A percentile compares a stretch with the other conserved stretches of the same genome.
phyloP scores from a whole-genome alignment of 345 rosid species.

The Pistacia integerrima region DNA sequence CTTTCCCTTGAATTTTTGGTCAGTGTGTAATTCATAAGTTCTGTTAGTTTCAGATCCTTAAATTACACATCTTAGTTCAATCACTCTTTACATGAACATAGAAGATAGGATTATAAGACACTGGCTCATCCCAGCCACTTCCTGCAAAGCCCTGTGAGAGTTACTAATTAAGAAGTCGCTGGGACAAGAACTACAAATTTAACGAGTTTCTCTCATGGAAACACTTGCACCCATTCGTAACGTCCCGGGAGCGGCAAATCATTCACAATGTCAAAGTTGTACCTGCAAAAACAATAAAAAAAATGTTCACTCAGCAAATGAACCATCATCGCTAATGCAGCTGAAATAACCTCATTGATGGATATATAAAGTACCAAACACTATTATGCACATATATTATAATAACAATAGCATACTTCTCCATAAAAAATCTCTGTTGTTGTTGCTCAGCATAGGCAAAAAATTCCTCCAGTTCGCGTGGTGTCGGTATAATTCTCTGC shows the following conservation, averaged over 20 bases:
- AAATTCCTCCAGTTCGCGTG: constrained; percentile 72
- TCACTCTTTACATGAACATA: constrained; percentile 26
- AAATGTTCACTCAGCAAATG: not conserved
- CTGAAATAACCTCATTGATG: not conserved
- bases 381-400: not conserved
- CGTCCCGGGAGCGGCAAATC: constrained; percentile 79
- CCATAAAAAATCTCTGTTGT: constrained; percentile 51
- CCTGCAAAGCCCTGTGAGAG: constrained; percentile 16
- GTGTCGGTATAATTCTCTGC: constrained; percentile 41
- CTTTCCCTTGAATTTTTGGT: constrained; percentile 23
- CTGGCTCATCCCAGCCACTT: constrained; percentile 11
- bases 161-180: constrained; percentile 8
- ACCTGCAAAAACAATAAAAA: constrained; percentile 49
- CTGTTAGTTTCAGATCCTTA: constrained; percentile 36
- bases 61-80: constrained; percentile 39
- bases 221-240: constrained; percentile 70
- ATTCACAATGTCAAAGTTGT: constrained; percentile 74
- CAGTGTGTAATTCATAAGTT: constrained; percentile 35
- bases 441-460: constrained; percentile 60
- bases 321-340: not conserved
- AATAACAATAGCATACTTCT: constrained; percentile 46
- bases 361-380: not conserved
- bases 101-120: constrained; percentile 4
- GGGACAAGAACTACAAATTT: constrained; percentile 4
- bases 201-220: constrained; percentile 34